Conservation (phyloP, 192 early-diverging fungal species). For the Backusella sp. region DNA sequence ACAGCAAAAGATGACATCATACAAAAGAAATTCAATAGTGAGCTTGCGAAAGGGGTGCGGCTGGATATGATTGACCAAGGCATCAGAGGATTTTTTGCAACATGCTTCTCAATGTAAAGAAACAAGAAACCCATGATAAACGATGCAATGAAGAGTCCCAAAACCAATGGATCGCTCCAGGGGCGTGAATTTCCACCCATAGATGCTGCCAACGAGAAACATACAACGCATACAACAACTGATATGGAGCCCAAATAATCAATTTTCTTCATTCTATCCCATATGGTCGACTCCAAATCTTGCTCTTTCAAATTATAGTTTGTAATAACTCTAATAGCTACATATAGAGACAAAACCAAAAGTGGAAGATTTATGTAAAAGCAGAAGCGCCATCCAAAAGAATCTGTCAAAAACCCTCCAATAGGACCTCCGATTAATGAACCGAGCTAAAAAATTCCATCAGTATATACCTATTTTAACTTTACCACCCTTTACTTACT, state of each 20-base stretch:
- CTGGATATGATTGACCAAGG: constrained; percentile 56
- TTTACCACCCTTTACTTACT: constrained; percentile 4
- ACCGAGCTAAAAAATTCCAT: constrained; percentile 19
- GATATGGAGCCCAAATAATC: constrained; percentile 51
- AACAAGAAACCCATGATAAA: constrained; percentile 34
- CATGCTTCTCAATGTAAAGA: constrained; percentile 50
- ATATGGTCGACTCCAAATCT: not conserved
- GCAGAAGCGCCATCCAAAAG: constrained; percentile 55
- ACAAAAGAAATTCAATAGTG: constrained; percentile 48
- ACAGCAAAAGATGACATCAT: constrained; percentile 33
- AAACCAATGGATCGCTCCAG: constrained; percentile 50
- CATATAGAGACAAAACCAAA: constrained; percentile 43
- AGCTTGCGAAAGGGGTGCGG: constrained; percentile 39
- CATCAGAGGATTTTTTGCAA: constrained; percentile 64
- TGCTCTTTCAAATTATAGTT: constrained; percentile 33
- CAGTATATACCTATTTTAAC: not conserved
- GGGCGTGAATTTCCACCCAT: constrained; percentile 55
- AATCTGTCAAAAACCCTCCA: constrained; percentile 55
- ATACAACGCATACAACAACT: constrained; percentile 36
- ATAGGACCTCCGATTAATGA: constrained; percentile 70
- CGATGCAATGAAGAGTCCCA: constrained; percentile 43
- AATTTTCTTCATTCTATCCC: constrained; percentile 45
- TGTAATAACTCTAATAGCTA: constrained; percentile 44
- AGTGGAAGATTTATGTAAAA: constrained; percentile 81
- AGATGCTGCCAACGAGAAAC: constrained; percentile 49